Evolutionary conservation across 345 rosid species (phyloP).

Genomic region (Boechera stricta): DNA sequence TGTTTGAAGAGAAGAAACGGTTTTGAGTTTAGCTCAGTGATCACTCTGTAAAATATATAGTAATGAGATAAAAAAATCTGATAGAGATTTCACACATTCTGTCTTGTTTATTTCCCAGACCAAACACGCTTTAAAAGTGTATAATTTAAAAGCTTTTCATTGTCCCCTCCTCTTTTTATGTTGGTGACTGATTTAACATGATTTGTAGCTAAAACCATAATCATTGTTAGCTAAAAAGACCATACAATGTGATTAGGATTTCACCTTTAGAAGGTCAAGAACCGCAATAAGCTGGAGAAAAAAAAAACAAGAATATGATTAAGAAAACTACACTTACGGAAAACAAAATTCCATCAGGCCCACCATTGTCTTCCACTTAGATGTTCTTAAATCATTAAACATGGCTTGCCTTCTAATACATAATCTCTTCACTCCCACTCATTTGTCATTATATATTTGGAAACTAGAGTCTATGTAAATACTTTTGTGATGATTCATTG

Average conservation of each 20-base stretch:
- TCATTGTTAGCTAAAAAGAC: slow-evolving; percentile 6
- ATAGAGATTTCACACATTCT: too few relatives aligned
- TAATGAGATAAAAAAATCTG: neutral
- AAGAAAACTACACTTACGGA: slow-evolving; percentile 11
- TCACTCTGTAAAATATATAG: slow-evolving; percentile 1
- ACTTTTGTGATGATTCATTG: slow-evolving; percentile 27
- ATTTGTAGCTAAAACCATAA: slow-evolving; percentile 21
- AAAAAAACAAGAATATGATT: neutral
- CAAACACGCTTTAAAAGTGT: slow-evolving; percentile 23
- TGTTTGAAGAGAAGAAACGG: neutral
- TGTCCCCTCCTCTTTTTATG: slow-evolving; percentile 3
- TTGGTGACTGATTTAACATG: neutral
- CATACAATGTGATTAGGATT: slow-evolving; percentile 7
- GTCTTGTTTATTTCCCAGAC: neutral
- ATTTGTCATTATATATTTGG: neutral
- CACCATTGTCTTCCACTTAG: slow-evolving; percentile 21
- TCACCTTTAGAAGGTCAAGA: slow-evolving; percentile 21
- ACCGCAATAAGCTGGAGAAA: neutral
- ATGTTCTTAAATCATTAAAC: slow-evolving; percentile 17
- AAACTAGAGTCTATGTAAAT: slow-evolving; percentile 12
- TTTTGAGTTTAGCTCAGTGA: slow-evolving; percentile 8
- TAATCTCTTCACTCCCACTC: slow-evolving; percentile 4
- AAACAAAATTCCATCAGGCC: slow-evolving; percentile 21
- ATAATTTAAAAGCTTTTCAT: slow-evolving; percentile 8
- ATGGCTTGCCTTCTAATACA: slow-evolving; percentile 23